Base-by-base conservation (phyloP, 2,329 filamentous ascomycete species). In the Cladosporium oxysporum region DNA sequence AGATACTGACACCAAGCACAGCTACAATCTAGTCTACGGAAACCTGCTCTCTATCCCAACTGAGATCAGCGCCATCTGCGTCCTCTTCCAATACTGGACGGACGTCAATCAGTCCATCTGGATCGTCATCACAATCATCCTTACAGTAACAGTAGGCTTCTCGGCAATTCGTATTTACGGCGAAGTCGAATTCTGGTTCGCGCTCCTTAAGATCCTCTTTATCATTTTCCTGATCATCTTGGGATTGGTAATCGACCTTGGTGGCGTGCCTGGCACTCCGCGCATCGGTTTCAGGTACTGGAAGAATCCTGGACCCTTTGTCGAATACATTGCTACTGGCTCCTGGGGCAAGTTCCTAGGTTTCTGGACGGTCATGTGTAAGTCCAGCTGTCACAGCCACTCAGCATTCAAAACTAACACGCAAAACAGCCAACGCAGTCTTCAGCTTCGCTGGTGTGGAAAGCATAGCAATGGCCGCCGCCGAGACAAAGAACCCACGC, bases 101-200 rank as follows among this genome's bases (percentile, higher is more conserved):
- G 71, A 73, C 59, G 23, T 78, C 41, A 78, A 78, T 59, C 71
- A 73, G 4, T 71, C 74, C 3, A 67, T 78, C 5, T 78, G 74
- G 71, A 77, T 78, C 26, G 69, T 73, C 55, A 66, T 76, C 14
- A 73, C 76, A 58, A 76, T 77, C 52, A 52, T 72, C 31, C 67
- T 77, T 29, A 77, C 75, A 0, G 76, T 76, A 55, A 67, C 70
- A 7, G 73, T 77, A 6, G 75, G 74, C 41, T 75, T 77, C 58
- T 72, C 73, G 26, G 71, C 67, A 1, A 71, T 74, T 23, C 62
- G 71, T 11, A 80, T 81, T 69, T 83, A 82, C 61, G 80, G 80
- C 67, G 79, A 82, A 70, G 77, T 82, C 58, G 80, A 82, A 62
- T 82, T 82, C 71, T 81, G 78, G 78, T 77, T 83, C 7, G 79